Evolutionary conservation across 129 eudicot species (phyloP).

Genomic region (Pulicaria dysenterica): DNA sequence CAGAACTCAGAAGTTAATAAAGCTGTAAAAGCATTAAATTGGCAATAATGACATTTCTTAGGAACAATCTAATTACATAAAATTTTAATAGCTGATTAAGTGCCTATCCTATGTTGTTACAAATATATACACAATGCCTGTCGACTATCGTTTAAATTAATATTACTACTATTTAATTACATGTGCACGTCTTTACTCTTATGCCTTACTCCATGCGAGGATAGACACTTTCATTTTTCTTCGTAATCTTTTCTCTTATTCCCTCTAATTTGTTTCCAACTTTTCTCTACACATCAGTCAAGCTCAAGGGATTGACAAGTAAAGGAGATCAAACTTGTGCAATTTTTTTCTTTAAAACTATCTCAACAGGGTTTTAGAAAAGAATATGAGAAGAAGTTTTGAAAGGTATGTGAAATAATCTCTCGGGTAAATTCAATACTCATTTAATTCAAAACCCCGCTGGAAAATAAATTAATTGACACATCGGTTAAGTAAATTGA

Average conservation of each 20-base stretch:
- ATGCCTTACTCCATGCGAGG: background rate
- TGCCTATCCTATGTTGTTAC: no score
- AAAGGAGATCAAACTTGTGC: background rate
- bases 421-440: background rate
- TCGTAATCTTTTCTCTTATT: background rate
- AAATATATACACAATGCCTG: background rate
- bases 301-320: background rate
- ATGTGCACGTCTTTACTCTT: background rate
- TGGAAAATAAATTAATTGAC: background rate
- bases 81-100: background rate
- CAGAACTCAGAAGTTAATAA: background rate
- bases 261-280: background rate
- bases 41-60: background rate
- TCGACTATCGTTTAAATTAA: background rate
- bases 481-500: background rate
- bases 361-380: background rate
- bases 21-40: background rate
- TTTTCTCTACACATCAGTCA: background rate
- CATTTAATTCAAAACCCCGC: background rate
- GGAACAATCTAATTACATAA: constrained; percentile 1
- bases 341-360: background rate
- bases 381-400: background rate
- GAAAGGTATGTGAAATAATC: background rate
- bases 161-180: background rate
- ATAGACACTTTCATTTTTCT: constrained; percentile 9